A percentile compares a stretch with the other conserved stretches of the same genome.
Evolutionary conservation across 768 basidiomycete genomes (phyloP).

Genomic region (Roridomyces roridus): DNA sequence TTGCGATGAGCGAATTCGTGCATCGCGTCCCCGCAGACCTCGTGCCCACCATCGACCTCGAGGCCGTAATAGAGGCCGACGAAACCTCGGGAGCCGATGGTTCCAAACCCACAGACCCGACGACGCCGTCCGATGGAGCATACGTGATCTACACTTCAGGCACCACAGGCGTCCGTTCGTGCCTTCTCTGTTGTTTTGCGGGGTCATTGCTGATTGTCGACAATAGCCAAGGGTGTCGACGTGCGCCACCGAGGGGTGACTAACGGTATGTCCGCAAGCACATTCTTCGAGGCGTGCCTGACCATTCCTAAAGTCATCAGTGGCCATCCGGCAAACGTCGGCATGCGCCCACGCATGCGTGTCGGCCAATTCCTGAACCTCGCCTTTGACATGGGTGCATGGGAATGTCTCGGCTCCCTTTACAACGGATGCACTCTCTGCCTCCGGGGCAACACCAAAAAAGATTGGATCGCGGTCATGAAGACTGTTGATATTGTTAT

Average conservation of each 20-base stretch:
- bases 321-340: slow-evolving; percentile 46
- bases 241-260: slow-evolving; percentile 46
- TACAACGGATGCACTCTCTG: slow-evolving; percentile 52
- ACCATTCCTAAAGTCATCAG: slow-evolving; percentile 20
- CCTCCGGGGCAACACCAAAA: slow-evolving; percentile 47
- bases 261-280: slow-evolving; percentile 36
- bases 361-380: slow-evolving; percentile 53
- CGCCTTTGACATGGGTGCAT: slow-evolving; percentile 54
- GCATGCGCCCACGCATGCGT: slow-evolving; percentile 45
- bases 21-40: slow-evolving; percentile 27
- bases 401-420: slow-evolving; percentile 52
- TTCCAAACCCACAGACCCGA: slow-evolving; percentile 28
- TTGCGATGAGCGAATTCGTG: slow-evolving; percentile 41
- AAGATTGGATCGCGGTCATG: slow-evolving; percentile 48
- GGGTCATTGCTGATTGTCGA: too few species aligned
- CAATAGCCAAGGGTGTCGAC: slow-evolving; percentile 52
- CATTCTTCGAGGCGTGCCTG: background rate
- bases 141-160: slow-evolving; percentile 60
- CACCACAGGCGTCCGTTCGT: slow-evolving; percentile 53
- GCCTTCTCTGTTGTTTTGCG: too few species aligned
- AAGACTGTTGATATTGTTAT: slow-evolving; percentile 51
- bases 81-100: slow-evolving; percentile 20
- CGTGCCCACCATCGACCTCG: slow-evolving; percentile 26
- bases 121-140: slow-evolving; percentile 33
- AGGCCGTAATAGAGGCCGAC: slow-evolving; percentile 27